Evolutionary conservation across 129 eudicot genomes (phyloP), one percentile per base, ranked within the genome.

Genomic region (Glebionis coronaria): DNA sequence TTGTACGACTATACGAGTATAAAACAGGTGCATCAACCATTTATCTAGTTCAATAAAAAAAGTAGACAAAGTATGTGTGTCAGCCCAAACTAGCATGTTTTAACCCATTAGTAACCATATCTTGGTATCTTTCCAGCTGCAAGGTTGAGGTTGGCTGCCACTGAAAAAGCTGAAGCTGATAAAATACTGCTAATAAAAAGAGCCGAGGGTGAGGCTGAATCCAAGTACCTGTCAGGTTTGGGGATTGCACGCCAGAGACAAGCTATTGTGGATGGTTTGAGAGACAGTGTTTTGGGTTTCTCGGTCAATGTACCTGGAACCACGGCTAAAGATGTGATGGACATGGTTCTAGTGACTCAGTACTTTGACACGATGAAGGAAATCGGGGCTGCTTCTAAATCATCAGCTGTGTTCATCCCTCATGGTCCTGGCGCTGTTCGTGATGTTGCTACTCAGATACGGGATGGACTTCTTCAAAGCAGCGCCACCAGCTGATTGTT

Each of bases 181-280:
- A 90, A 90, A 52, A 90, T 90, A 21, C 72, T 90, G 14, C 97
- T 86, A 65, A 84, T 90, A 9, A 90, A 90, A 77, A 71, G 88
- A 66, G 97, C 97, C 11, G 97, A 90, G 79, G 97, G 97, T 20
- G 97, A 90, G 81, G 97, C 95, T 0, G 97, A 90, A 69, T 68
- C 95, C 3, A 90, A 90, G 66, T 87, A 87, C 61, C 83, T 90
- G 13, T 82, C 95, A 0, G 97, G 97, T 13, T 53, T 90, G 79
- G 97, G 97, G 68, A 87, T 90, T 56, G 97, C 97, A 20, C 95
- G 97, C 18, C 97, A 90, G 25, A 84, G 97, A 16, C 97, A 90
- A 51, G 97, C 97, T 27, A 90, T 90, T n/a, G 97, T 90, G 70
- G 97, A 90, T 15, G 95, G 97, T 2, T 69, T 90, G 29, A 87